Conservation (phyloP, 257 asterid genomes). For the Penstemon newberryi region DNA sequence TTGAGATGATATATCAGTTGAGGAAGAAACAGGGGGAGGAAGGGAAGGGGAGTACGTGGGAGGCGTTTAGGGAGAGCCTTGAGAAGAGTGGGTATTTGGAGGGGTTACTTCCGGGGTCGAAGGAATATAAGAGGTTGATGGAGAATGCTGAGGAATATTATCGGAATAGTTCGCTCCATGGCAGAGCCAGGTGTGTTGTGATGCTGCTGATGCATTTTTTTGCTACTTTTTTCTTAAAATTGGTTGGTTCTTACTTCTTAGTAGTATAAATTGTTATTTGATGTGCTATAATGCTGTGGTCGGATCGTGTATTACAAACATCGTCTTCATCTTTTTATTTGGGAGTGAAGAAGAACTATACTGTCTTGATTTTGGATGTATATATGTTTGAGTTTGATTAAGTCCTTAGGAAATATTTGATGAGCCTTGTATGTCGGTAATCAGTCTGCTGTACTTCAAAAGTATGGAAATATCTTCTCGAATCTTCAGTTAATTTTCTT, state of each 20-base stretch:
- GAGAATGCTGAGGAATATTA: constrained; percentile 76
- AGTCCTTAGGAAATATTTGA: neutral
- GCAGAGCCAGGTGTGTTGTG: constrained; percentile 53
- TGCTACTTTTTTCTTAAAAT: neutral
- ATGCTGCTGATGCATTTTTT: neutral
- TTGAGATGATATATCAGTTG: constrained; percentile 90
- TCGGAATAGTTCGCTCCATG: constrained; percentile 56
- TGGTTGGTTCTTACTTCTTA: constrained; percentile 7
- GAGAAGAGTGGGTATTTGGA: constrained; percentile 75
- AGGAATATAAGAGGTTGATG: constrained; percentile 68
- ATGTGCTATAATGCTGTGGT: neutral
- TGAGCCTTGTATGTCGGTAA: constrained; percentile 6
- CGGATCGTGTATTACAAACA: too few species aligned
- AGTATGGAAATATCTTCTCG: neutral
- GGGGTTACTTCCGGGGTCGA: constrained; percentile 78
- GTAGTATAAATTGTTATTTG: constrained; percentile 1
- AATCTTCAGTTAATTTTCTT: constrained; percentile 13
- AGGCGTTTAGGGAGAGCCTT: constrained; percentile 62
- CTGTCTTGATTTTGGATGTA: neutral
- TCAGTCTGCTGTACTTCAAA: neutral
- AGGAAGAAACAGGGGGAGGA: constrained; percentile 72
- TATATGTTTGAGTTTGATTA: constrained; percentile 3
- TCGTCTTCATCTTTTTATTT: neutral
- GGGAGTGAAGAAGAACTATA: constrained; percentile 9
- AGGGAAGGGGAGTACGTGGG: constrained; percentile 96